These are phyloP conservation scores for Calonectria multiphialidica DNA, from an alignment of 2,329 filamentous ascomycete genomes.

Conservation along the genomic window DNA sequence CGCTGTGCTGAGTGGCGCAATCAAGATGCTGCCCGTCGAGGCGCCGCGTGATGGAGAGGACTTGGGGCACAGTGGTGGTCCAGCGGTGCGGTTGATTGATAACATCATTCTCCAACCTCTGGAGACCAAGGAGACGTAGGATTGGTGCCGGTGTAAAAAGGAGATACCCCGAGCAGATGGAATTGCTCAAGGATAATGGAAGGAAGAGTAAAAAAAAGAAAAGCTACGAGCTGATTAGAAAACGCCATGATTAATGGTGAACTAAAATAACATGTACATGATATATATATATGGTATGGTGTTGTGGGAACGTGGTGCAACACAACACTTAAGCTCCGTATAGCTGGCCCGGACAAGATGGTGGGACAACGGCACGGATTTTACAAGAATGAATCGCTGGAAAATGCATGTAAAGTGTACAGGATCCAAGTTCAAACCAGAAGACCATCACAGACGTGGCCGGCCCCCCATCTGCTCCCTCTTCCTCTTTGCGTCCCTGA, in stretches of 20 bases:
- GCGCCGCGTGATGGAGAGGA: constrained; percentile 78
- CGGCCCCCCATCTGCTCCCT: constrained; percentile 61
- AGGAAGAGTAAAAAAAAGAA: not conserved
- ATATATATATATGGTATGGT: not conserved
- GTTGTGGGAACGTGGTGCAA: constrained; percentile 1
- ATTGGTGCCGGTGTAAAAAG: not conserved
- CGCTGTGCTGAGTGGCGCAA: constrained; percentile 88
- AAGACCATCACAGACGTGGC: constrained; percentile 58
- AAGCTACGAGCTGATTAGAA: not conserved
- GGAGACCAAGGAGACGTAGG: constrained; percentile 28
- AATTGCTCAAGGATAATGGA: constrained; percentile 24
- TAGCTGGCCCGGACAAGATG: not conserved
- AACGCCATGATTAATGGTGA: not conserved
- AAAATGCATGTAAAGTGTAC: constrained; percentile 21
- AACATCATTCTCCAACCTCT: constrained; percentile 80
- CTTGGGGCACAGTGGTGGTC: constrained; percentile 78
- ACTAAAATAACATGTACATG: constrained; percentile 16
- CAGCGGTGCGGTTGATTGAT: constrained; percentile 89
- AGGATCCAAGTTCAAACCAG: not conserved
- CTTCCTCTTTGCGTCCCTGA: constrained; percentile 61
- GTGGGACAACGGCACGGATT: not conserved
- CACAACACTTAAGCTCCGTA: not conserved
- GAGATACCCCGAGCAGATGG: constrained; percentile 34
- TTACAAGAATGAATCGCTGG: constrained; percentile 22
- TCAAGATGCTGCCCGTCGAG: constrained; percentile 90